Conservation (phyloP, 2,329 filamentous ascomycete genomes). For the Colletotrichum sp. region DNA sequence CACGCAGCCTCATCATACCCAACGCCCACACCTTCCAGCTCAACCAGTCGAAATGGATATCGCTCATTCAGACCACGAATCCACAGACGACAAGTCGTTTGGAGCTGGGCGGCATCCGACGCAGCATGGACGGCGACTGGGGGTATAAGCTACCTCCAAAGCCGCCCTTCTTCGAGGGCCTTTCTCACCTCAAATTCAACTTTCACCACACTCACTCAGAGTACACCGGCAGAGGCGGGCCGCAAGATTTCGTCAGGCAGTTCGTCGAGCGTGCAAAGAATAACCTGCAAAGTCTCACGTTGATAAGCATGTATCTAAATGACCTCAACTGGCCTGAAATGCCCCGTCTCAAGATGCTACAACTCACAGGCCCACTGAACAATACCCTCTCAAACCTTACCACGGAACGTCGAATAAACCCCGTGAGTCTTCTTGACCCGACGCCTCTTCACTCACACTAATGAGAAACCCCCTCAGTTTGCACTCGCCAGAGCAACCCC, state of each 20-base stretch:
- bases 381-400: background rate
- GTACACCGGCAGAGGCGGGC: background rate
- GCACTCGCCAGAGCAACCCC: slow-evolving; percentile 15
- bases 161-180: slow-evolving; percentile 8
- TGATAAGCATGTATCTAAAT: slow-evolving; percentile 9
- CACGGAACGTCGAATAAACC: slow-evolving; percentile 7
- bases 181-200: background rate
- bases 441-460: too few species aligned
- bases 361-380: slow-evolving; percentile 6
- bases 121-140: slow-evolving; percentile 12
- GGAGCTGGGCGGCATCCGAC: slow-evolving; percentile 12
- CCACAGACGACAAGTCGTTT: slow-evolving; percentile 13
- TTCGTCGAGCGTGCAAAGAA: slow-evolving; percentile 1
- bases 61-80: slow-evolving; percentile 18
- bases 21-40: slow-evolving; percentile 14
- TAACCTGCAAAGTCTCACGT: slow-evolving; percentile 2
- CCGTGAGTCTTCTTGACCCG: background rate
- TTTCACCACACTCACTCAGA: background rate
- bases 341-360: slow-evolving; percentile 13
- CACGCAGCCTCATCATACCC: slow-evolving; percentile 13
- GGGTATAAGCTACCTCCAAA: slow-evolving; percentile 19
- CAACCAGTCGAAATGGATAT: slow-evolving; percentile 16
- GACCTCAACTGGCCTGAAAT: slow-evolving; percentile 15
- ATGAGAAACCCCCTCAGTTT: background rate
- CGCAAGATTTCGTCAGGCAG: slow-evolving; percentile 10